Conservation (phyloP, 1,284 basidiomycete genomes). For the Cryptococcus hybrid region DNA sequence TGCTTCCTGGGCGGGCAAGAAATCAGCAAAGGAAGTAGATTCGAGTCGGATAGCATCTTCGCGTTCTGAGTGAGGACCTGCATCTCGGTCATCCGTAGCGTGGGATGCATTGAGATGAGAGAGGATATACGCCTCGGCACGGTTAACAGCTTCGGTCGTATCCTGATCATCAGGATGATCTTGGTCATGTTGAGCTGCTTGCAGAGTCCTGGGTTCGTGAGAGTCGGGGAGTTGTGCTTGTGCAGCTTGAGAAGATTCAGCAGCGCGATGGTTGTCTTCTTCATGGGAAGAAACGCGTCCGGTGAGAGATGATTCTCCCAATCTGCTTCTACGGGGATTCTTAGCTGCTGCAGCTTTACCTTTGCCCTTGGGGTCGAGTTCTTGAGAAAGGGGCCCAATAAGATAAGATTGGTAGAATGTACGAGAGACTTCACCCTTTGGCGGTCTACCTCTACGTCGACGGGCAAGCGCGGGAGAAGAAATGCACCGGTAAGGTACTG, state of each 20-base stretch:
- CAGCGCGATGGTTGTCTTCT: not conserved
- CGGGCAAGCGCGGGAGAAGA: conserved; percentile 38
- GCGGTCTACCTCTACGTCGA: conserved; percentile 31
- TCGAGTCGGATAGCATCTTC: conserved; percentile 11
- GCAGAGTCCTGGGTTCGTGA: not conserved
- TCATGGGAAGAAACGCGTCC: not conserved
- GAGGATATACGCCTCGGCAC: conserved; percentile 30
- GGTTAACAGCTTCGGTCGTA: conserved; percentile 17
- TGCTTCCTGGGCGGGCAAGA: conserved; percentile 23
- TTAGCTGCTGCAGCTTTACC: not conserved
- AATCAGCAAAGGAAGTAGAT: conserved; percentile 28
- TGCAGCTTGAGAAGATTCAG: no score
- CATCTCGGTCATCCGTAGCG: conserved; percentile 3
- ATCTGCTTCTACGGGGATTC: conserved; percentile 1
- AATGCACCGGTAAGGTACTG: conserved; percentile 20
- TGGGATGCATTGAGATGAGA: conserved; percentile 19
- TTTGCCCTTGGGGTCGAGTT: conserved; percentile 2
- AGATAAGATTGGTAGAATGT: conserved; percentile 15
- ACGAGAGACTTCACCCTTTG: conserved; percentile 20
- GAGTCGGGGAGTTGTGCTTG: not conserved
- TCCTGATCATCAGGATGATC: conserved; percentile 1
- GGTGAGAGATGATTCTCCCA: not conserved
- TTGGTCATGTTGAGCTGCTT: not conserved
- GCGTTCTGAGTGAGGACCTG: not conserved
- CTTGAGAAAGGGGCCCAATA: conserved; percentile 1